phyloP scores from a whole-genome alignment of 345 rosid genomes.

The Pistacia integerrima region DNA sequence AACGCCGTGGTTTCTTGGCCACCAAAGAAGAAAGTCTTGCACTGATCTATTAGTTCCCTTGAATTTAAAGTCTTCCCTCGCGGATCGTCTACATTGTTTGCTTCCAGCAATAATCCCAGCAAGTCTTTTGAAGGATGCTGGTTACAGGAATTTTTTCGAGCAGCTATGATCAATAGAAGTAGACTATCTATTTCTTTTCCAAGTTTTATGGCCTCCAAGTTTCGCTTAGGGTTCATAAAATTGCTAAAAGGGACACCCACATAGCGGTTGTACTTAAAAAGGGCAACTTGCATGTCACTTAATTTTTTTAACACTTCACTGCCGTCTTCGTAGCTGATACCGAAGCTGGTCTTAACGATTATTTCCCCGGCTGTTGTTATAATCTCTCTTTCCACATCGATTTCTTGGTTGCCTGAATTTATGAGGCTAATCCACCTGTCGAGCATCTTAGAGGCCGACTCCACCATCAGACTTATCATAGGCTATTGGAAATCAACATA shows the following conservation, averaged over 20 bases:
- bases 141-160: constrained; percentile 34
- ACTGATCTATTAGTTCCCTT: constrained; percentile 76
- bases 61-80: constrained; percentile 49
- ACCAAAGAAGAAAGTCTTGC: constrained; percentile 94
- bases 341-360: constrained; percentile 84
- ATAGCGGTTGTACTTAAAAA: constrained; percentile 74
- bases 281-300: constrained; percentile 68
- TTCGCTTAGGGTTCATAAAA: constrained; percentile 51
- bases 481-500: constrained; percentile 38
- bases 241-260: constrained; percentile 85
- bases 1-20: constrained; percentile 87
- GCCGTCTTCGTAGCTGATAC: constrained; percentile 57
- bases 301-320: constrained; percentile 59
- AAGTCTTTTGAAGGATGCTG: constrained; percentile 41
- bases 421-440: constrained; percentile 58
- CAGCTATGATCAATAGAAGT: constrained; percentile 55
- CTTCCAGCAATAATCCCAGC: constrained; percentile 60
- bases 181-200: constrained; percentile 76
- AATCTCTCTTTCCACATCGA: constrained; percentile 80
- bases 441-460: constrained; percentile 71
- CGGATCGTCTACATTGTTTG: constrained; percentile 32
- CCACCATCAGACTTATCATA: constrained; percentile 83
- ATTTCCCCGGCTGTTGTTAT: constrained; percentile 77
- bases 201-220: constrained; percentile 50
- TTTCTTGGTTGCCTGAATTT: constrained; percentile 47